These are phyloP conservation scores for Lomentospora prolificans DNA, from an alignment of 2,329 filamentous ascomycete genomes.

Conservation along the genomic window DNA sequence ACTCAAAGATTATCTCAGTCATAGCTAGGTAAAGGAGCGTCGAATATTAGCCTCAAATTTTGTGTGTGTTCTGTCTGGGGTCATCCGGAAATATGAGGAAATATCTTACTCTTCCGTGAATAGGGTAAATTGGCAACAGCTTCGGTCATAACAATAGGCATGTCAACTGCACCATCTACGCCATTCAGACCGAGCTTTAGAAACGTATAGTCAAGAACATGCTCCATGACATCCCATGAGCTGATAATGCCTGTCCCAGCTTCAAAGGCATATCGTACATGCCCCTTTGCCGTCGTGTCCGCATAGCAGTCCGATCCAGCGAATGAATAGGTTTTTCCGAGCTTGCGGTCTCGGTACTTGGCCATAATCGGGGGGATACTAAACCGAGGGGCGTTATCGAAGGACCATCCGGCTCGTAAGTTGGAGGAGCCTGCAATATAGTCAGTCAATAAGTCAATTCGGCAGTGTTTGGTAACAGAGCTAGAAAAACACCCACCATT, in stretches of 20 bases:
- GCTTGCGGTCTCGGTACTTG: constrained; percentile 88
- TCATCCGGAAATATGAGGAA: not conserved
- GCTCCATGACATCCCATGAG: constrained; percentile 98
- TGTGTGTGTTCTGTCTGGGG: not conserved
- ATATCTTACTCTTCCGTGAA: constrained; percentile 66
- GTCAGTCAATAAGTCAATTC: not conserved
- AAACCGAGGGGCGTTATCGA: constrained; percentile 72
- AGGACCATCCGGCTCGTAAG: constrained; percentile 92
- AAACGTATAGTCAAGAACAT: constrained; percentile 87
- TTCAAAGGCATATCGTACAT: constrained; percentile 87
- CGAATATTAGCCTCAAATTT: not conserved
- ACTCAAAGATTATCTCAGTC: constrained; percentile 96
- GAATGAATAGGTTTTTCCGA: constrained; percentile 85
- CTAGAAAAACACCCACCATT: constrained; percentile 56
- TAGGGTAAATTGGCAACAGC: constrained; percentile 86
- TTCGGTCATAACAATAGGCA: constrained; percentile 92
- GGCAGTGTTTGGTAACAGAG: not conserved
- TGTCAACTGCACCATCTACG: constrained; percentile 62
- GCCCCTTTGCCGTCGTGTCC: constrained; percentile 83
- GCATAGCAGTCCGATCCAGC: constrained; percentile 88
- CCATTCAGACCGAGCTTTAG: constrained; percentile 84
- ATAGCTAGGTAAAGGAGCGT: constrained; percentile 50
- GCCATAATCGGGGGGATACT: constrained; percentile 83
- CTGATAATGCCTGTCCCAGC: constrained; percentile 81
- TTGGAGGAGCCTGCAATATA: constrained; percentile 68